A percentile compares a stretch with the other conserved stretches of the same genome.
These are phyloP conservation scores for Aspergillus oerlinghausenensis DNA, from an alignment of 2,329 filamentous ascomycete species.

Conservation along the genomic window DNA sequence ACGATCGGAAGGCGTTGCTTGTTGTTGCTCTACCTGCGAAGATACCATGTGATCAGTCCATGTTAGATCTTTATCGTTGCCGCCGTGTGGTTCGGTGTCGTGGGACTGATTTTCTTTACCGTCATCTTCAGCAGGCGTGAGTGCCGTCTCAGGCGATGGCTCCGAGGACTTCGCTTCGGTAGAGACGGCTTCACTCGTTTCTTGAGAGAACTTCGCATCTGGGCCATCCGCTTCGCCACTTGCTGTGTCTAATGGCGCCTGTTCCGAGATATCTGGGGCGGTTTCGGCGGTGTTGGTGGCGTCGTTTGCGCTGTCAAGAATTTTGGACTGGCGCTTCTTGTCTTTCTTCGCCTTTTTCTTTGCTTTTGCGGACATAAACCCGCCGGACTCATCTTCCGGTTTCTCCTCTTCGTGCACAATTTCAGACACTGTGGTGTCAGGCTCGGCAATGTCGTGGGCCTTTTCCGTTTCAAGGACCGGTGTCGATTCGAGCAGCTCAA, in stretches of 20 bases:
- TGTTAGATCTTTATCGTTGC: slow-evolving; percentile 34
- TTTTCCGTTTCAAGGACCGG: not conserved
- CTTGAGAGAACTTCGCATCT: slow-evolving; percentile 9
- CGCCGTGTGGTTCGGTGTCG: slow-evolving; percentile 34
- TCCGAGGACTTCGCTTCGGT: slow-evolving; percentile 17
- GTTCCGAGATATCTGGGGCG: slow-evolving; percentile 1
- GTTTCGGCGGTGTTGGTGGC: slow-evolving; percentile 3
- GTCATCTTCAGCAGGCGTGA: slow-evolving; percentile 37
- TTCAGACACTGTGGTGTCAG: slow-evolving; percentile 12
- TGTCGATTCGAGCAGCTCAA: not conserved
- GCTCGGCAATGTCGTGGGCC: not conserved
- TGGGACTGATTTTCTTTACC: slow-evolving; percentile 45
- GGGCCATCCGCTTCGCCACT: slow-evolving; percentile 1
- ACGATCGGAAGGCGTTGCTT: slow-evolving; percentile 30
- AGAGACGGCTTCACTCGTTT: slow-evolving; percentile 11
- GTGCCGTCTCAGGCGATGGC: slow-evolving; percentile 23
- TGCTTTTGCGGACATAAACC: slow-evolving; percentile 31
- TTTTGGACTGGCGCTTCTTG: slow-evolving; percentile 33
- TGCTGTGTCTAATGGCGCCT: slow-evolving; percentile 8
- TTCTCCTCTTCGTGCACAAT: slow-evolving; percentile 4
- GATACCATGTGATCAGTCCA: slow-evolving; percentile 43
- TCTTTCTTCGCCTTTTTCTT: slow-evolving; percentile 49
- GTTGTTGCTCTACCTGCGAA: slow-evolving; percentile 41
- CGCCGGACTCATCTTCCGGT: slow-evolving; percentile 16
- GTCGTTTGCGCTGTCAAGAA: slow-evolving; percentile 18